Base-by-base conservation (phyloP, 768 basidiomycete species). In the Lactarius tabidus region DNA sequence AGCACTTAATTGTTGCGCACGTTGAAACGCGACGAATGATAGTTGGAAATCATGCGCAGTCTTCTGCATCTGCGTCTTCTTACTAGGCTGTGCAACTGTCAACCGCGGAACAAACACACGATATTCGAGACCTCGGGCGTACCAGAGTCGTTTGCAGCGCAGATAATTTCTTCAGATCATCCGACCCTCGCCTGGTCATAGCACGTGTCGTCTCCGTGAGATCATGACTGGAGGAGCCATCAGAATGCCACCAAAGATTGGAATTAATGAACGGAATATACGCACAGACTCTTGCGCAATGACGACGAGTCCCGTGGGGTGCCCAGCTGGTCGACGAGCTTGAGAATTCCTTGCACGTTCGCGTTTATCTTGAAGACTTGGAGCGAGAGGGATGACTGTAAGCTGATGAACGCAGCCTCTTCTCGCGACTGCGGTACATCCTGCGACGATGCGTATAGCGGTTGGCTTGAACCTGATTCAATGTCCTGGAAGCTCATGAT, bases 351-450 rank as follows among this genome's bases (percentile, higher is more conserved):
- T 72, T 96, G 93, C 3, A 98, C 94, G 77, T 99, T 99, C 64
- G 92, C 85, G 72, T 96, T 95, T 80, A 98, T 94, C 84, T 98
- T 98, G 88, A 98, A 98, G 64, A 96, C 93, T 75, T 98, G 95
- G 7, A 98, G 82, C 1, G 90, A 90, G 65, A 94, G 76, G 17
- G 91, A 91, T 3, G 84, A 86, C 73, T 94, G 93, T 18, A 95
- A 78, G 36, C 79, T 81, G 12, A 82, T 77, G 75, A 96, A 98
- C 4, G 88, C 81, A 8, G 85, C 82, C 76, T 95, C 93, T 73
- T 91, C 87, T 48, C 71, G 77, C 23, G 78, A 76, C 66, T 78
- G 79, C 65, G 81, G 75, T 1, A 68, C 59, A 29, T 67, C 64
- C 12, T 63, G 66, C 15, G 64, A 62, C 18, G 71, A 75, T 3